phyloP scores from a whole-genome alignment of 495 filamentous ascomycete genomes.

The Penicillium samsonianum region DNA sequence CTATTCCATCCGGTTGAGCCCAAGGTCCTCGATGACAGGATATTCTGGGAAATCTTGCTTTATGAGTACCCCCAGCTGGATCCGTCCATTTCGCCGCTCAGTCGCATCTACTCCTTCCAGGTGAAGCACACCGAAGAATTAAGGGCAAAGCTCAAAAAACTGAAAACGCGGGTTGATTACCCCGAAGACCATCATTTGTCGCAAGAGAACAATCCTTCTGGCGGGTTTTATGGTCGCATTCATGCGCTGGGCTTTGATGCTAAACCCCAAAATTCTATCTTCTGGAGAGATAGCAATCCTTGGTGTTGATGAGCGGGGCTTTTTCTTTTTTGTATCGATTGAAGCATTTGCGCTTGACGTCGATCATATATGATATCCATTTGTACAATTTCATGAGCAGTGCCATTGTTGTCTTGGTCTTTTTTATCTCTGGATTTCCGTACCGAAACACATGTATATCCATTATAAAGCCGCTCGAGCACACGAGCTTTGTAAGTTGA shows the following conservation, averaged over 20 bases:
- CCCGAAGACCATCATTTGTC: slow-evolving; percentile 18
- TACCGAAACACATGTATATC: neutral
- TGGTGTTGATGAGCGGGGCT: slow-evolving; percentile 13
- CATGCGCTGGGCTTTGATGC: slow-evolving; percentile 17
- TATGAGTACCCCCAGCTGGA: slow-evolving; percentile 18
- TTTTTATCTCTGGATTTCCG: neutral
- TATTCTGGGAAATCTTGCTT: slow-evolving; percentile 17
- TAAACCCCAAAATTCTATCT: slow-evolving; percentile 14
- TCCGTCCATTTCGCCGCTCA: slow-evolving; percentile 20
- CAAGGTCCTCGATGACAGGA: slow-evolving; percentile 4
- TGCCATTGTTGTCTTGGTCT: neutral
- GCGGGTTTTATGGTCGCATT: slow-evolving; percentile 27
- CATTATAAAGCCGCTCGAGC: neutral
- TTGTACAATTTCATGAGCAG: neutral
- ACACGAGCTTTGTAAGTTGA: neutral
- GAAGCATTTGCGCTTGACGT: neutral
- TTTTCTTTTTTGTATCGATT: neutral
- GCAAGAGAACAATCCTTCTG: slow-evolving; percentile 13
- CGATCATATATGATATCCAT: slow-evolving; percentile 3
- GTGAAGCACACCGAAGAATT: slow-evolving; percentile 4
- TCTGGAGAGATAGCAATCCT: slow-evolving; percentile 18
- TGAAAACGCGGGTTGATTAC: slow-evolving; percentile 20
- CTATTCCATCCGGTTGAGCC: slow-evolving; percentile 8
- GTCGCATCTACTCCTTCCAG: slow-evolving; percentile 29
- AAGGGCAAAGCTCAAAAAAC: neutral